A percentile compares a stretch with the other conserved stretches of the same genome.
phyloP scores from a whole-genome alignment of 176 grass and related monocot genomes.

The Cocos nucifera region DNA sequence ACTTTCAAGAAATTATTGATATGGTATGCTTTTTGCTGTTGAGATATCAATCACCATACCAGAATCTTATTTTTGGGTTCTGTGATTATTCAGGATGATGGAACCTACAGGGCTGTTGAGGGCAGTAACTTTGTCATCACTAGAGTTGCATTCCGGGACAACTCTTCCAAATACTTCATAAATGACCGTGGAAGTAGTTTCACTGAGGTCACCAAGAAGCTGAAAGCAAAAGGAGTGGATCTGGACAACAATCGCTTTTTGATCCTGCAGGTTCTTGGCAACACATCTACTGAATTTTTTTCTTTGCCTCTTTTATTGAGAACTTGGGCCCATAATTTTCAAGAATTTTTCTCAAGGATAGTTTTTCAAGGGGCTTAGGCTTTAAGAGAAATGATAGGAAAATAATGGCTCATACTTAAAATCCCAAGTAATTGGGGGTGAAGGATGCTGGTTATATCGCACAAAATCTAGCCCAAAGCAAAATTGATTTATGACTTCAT shows the following conservation, averaged over 20 bases:
- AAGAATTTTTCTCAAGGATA: too few species aligned
- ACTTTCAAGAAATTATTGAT: slow-evolving; percentile 99
- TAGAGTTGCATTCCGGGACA: slow-evolving; percentile 86
- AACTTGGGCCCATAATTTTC: too few species aligned
- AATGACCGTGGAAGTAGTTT: slow-evolving; percentile 84
- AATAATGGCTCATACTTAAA: too few species aligned
- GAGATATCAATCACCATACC: slow-evolving; percentile 1
- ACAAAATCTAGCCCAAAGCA: too few species aligned
- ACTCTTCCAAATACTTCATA: slow-evolving; percentile 95
- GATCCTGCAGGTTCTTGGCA: slow-evolving; percentile 62
- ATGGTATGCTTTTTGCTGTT: slow-evolving; percentile 46
- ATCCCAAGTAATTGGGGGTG: too few species aligned
- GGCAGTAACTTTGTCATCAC: slow-evolving; percentile 74
- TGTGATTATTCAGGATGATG: slow-evolving; percentile 57
- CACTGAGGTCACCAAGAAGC: slow-evolving; percentile 78
- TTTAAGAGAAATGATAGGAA: too few species aligned
- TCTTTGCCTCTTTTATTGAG: neutral
- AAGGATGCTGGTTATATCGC: too few species aligned
- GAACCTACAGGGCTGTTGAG: slow-evolving; percentile 54
- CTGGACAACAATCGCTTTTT: slow-evolving; percentile 98
- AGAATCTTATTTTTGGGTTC: slow-evolving; percentile 13
- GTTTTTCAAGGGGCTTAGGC: too few species aligned
- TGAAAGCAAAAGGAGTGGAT: slow-evolving; percentile 95
- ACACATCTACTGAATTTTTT: neutral
- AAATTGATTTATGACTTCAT: too few species aligned